Evolutionary conservation across 352 stramenopile species (phyloP).

Genomic region (Vaucheria bursata): DNA sequence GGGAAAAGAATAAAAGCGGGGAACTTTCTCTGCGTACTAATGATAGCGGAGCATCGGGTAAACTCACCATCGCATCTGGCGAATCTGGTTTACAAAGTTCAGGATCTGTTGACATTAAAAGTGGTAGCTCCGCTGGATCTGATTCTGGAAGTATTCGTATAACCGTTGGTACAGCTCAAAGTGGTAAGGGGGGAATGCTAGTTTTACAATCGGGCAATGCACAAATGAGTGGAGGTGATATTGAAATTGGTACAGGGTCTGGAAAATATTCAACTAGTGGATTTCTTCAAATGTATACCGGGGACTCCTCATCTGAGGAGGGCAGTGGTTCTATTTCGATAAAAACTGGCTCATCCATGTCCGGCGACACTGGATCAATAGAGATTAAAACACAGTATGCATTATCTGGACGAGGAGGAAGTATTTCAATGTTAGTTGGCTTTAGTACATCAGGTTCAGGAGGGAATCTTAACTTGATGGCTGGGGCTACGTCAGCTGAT

Average conservation of each 20-base stretch:
- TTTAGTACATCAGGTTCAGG: constrained; percentile 33
- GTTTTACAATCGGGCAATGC: constrained; percentile 20
- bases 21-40: constrained; percentile 19
- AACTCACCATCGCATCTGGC: constrained; percentile 21
- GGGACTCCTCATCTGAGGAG: constrained; percentile 22
- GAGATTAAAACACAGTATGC: constrained; percentile 17
- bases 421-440: constrained; percentile 22
- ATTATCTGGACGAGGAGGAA: constrained; percentile 20
- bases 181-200: constrained; percentile 15
- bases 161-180: constrained; percentile 20
- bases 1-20: constrained; percentile 22
- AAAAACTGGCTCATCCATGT: too few species aligned
- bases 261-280: constrained; percentile 36
- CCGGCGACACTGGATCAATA: constrained; percentile 35
- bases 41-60: constrained; percentile 23
- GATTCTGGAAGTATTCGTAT: constrained; percentile 22
- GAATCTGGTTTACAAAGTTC: constrained; percentile 20
- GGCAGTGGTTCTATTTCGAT: constrained; percentile 28
- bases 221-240: constrained; percentile 23
- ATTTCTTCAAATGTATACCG: constrained; percentile 16
- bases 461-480: constrained; percentile 12
- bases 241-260: constrained; percentile 11
- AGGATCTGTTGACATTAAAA: constrained; percentile 37
- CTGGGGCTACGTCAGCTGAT: constrained; percentile 9
- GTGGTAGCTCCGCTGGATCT: constrained; percentile 13